Conservation (phyloP, 2,329 filamentous ascomycete genomes). For the Dactylonectria macrodidyma region DNA sequence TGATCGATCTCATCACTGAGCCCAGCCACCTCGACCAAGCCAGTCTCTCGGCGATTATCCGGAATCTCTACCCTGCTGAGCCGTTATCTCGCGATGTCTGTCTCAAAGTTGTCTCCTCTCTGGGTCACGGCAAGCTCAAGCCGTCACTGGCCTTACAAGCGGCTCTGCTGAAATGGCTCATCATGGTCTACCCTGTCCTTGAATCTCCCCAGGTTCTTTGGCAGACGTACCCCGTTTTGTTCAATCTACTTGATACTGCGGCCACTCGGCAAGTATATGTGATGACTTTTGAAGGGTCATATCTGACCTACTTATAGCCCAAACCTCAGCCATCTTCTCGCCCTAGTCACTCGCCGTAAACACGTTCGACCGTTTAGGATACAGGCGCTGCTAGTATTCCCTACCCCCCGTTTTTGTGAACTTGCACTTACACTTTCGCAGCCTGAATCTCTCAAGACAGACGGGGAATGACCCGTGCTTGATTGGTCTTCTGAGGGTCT, state of each 20-base stretch:
- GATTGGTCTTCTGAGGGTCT: conserved; percentile 83
- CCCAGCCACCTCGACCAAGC: conserved; percentile 83
- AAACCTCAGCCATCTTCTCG: conserved; percentile 82
- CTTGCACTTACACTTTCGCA: conserved; percentile 47
- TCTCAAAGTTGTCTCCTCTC: conserved; percentile 76
- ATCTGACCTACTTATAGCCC: conserved; percentile 57
- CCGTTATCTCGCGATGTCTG: conserved; percentile 73
- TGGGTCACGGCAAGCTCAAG: conserved; percentile 85
- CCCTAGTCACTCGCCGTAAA: conserved; percentile 82
- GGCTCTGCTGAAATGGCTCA: conserved; percentile 82
- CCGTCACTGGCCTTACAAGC: conserved; percentile 80
- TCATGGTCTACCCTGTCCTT: conserved; percentile 81
- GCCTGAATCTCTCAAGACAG: conserved; percentile 70
- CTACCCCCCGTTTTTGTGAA: background rate
- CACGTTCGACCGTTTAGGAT: conserved; percentile 90
- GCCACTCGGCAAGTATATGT: conserved; percentile 71
- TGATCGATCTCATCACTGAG: conserved; percentile 77
- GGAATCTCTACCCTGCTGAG: conserved; percentile 82
- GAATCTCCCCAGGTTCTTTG: conserved; percentile 75
- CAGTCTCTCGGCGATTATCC: conserved; percentile 77
- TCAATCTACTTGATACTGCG: conserved; percentile 86
- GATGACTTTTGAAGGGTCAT: background rate
- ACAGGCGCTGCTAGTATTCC: conserved; percentile 74
- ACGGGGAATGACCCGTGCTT: conserved; percentile 82
- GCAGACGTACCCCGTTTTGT: conserved; percentile 81